Evolutionary conservation across 2,329 filamentous ascomycete genomes (phyloP).

Genomic region (Stenocarpella maydis): DNA sequence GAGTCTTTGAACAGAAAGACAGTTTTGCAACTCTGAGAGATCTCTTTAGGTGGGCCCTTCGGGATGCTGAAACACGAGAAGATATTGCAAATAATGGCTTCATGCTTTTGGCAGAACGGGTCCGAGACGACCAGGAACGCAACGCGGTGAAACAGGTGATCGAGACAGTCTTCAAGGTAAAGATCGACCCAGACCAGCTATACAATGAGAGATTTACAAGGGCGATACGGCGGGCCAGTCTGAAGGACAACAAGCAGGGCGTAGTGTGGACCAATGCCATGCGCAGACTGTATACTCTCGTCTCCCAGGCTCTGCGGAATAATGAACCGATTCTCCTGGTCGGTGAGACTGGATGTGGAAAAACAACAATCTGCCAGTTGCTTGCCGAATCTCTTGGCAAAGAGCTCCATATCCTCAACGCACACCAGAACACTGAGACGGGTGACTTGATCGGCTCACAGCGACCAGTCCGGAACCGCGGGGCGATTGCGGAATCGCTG

Average conservation of each 20-base stretch:
- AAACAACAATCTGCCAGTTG: slow-evolving; percentile 95
- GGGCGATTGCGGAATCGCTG: slow-evolving; percentile 73
- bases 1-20: slow-evolving; percentile 96
- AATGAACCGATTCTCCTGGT: slow-evolving; percentile 95
- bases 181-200: slow-evolving; percentile 75
- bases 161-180: slow-evolving; percentile 88
- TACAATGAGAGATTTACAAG: slow-evolving; percentile 71
- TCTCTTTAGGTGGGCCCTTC: slow-evolving; percentile 92
- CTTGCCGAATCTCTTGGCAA: slow-evolving; percentile 82
- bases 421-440: slow-evolving; percentile 97
- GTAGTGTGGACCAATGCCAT: slow-evolving; percentile 97
- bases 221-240: slow-evolving; percentile 59
- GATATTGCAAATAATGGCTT: slow-evolving; percentile 92
- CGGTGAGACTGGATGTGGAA: slow-evolving; percentile 96
- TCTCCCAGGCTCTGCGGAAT: slow-evolving; percentile 85
- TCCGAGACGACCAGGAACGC: slow-evolving; percentile 89
- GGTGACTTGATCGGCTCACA: slow-evolving; percentile 97
- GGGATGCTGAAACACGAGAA: slow-evolving; percentile 84
- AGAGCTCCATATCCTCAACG: slow-evolving; percentile 88
- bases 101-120: slow-evolving; percentile 94
- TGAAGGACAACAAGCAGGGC: slow-evolving; percentile 61
- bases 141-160: slow-evolving; percentile 86
- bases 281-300: slow-evolving; percentile 87
- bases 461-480: slow-evolving; percentile 86
- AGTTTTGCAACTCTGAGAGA: slow-evolving; percentile 97